Conservation (phyloP, 1,284 basidiomycete species). For the Sanghuangporus sanghuang region DNA sequence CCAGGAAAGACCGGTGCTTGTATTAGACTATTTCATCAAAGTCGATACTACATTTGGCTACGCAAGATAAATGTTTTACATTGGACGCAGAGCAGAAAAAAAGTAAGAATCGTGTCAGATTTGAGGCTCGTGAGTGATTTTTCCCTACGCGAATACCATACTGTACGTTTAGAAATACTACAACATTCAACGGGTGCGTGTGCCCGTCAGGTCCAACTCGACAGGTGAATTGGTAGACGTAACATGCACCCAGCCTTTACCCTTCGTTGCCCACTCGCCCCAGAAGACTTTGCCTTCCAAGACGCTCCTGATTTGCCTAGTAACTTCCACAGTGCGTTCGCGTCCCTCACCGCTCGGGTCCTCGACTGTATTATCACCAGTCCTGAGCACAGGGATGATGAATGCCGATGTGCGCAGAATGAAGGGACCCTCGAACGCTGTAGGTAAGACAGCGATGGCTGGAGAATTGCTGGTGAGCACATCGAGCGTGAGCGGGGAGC, state of each 20-base stretch:
- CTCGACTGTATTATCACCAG: neutral
- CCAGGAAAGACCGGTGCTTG: too few species aligned
- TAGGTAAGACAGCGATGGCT: constrained; percentile 11
- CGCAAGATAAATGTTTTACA: too few species aligned
- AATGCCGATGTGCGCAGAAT: constrained; percentile 1
- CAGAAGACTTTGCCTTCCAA: constrained; percentile 12
- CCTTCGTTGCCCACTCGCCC: neutral
- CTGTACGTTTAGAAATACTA: neutral
- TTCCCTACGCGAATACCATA: neutral
- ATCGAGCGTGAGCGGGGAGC: neutral
- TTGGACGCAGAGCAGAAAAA: neutral
- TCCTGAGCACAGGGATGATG: neutral
- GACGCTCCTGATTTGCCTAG: neutral
- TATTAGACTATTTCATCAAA: too few species aligned
- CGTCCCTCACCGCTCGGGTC: constrained; percentile 16
- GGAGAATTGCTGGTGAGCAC: constrained; percentile 12
- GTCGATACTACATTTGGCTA: too few species aligned
- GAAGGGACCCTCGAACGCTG: constrained; percentile 19
- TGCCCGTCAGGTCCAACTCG: neutral
- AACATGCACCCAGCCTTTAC: constrained; percentile 8
- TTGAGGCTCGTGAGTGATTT: too few species aligned
- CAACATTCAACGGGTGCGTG: neutral
- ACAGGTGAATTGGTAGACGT: constrained; percentile 2
- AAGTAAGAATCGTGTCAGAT: neutral
- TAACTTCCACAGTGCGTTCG: neutral